Evolutionary conservation across 768 basidiomycete species (phyloP), one percentile per base, ranked within the genome.

Genomic region (Xerocomellus dryophilus): DNA sequence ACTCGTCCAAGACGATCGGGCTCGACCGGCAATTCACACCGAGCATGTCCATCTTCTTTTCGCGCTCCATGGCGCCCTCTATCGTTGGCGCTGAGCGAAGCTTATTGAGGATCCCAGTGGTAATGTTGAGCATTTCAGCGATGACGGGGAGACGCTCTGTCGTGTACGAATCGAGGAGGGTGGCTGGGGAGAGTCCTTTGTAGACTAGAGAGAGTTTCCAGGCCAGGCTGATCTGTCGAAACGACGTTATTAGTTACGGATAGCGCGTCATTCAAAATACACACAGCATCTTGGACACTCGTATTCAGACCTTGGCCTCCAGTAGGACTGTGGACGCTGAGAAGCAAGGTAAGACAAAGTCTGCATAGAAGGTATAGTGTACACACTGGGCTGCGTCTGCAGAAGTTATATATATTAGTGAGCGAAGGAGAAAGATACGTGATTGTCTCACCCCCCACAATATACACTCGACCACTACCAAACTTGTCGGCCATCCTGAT

Each of bases 401-500:
- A 4, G 1, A 45, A 21, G n/a, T n/a, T 18, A 5, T 15, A 34
- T n/a, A 38, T 17, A 48, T 50, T 2, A 45, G 21, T 36, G 20
- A 34, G 7, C 23, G 6, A 12, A 11, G 15, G 3, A 34, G 18
- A 38, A 31, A 27, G 2, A 18, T 23, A 10, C 12, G 36, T 7
- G 21, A 43, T 18, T 9, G 14, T 8, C 43, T 46, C 31, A 62
- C 81, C 81, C 59, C 81, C 81, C 23, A 66, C 74, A 15, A 81
- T 45, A 54, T 80, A 81, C 11, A 75, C 76, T n/a, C 77, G 69
- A 2, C 78, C 78, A 6, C 59, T 52, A 17, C 66, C 59, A 57
- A 81, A 76, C 20, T 62, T 70, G 40, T 79, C 59, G 0, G 73
- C 75, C 77, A 80, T 77, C 10, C 81, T 71, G 27, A 81, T 73